Base-by-base conservation (phyloP, 2,329 filamentous ascomycete species). In the Aureobasidium sp. region DNA sequence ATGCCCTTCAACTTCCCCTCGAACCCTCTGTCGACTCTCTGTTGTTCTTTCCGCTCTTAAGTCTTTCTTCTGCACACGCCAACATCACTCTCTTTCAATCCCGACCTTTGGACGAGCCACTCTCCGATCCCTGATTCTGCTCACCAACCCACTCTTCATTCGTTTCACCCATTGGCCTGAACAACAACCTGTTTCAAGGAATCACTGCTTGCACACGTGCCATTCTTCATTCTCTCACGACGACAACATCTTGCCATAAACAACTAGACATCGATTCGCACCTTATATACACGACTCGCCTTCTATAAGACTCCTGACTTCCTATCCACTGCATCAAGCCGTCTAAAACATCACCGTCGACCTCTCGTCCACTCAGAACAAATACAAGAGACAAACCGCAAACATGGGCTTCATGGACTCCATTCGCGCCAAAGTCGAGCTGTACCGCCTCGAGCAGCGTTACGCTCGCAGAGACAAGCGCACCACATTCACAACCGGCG, bases 371-470 rank as follows among this genome's bases (percentile, higher is more conserved):
- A 24, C 26, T 5, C 12, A 7, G 17, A 44, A 44, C 26, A 44
- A 46, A 43, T 34, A 46, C 20, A 20, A 20, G 20, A 32, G 20
- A 27, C 13, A n/a, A 44, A 43, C 36, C 15, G 13, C 53, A 65
- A 86, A 75, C 56, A 85, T 88, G 77, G 84, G 84, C 59, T 83
- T 95, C 27, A 80, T 94, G 63, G 89, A 92, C 72, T 87, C 89
- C 53, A 83, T 95, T 66, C 86, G 88, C 65, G 79, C 82, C 61
- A 93, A 93, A 77, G 84, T 95, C 70, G 92, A 97, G 81, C 85
- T 97, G 71, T 94, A 96, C 82, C 90, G 92, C 55, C 87, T 97
- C 68, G 93, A 97, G 79, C 88, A 97, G 79, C 88, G 91, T 70
- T 97, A 97, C 81, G 95, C 92, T 57, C 89, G 89, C 71, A 88